These are phyloP conservation scores for Coniochaeta hoffmannii DNA, from an alignment of 2,329 filamentous ascomycete genomes.

Conservation along the genomic window DNA sequence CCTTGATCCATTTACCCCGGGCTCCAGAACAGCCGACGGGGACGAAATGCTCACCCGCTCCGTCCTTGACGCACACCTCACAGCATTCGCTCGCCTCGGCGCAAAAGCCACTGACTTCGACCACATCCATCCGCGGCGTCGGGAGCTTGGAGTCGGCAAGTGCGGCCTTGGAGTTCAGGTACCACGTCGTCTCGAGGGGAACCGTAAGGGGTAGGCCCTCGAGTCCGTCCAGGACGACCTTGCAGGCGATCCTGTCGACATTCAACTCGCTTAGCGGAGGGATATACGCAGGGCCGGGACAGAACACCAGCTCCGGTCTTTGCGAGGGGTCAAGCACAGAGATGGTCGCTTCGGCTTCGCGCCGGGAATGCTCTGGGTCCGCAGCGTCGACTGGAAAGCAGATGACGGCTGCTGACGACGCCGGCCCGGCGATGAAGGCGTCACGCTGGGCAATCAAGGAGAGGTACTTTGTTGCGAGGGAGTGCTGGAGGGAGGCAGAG, in stretches of 20 bases:
- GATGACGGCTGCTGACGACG: conserved; percentile 17
- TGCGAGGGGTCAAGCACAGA: conserved; percentile 19
- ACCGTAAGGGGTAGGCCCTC: conserved; percentile 20
- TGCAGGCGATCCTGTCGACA: conserved; percentile 21
- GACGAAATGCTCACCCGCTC: conserved; percentile 14
- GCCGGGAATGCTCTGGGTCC: conserved; percentile 18
- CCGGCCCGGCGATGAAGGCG: conserved; percentile 21
- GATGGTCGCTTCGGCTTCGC: conserved; percentile 22
- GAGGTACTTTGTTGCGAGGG: conserved; percentile 25
- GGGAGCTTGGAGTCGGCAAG: conserved; percentile 25
- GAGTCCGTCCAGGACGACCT: conserved; percentile 21
- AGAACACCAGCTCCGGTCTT: conserved; percentile 24
- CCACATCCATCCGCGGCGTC: conserved; percentile 19
- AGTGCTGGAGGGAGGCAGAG: conserved; percentile 9
- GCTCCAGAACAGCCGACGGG: conserved; percentile 18
- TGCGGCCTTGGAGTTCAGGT: conserved; percentile 26
- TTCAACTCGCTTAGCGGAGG: conserved; percentile 15
- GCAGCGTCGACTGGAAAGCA: conserved; percentile 16
- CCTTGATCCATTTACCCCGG: conserved; percentile 20
- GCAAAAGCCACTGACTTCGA: conserved; percentile 17
- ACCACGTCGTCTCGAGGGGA: conserved; percentile 24
- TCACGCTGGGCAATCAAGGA: conserved; percentile 27
- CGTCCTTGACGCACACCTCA: conserved; percentile 10
- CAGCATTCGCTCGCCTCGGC: conserved; percentile 16
- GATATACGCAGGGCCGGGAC: conserved; percentile 19